phyloP scores from a whole-genome alignment of 2,329 filamentous ascomycete species.

The Xylaria sp. region DNA sequence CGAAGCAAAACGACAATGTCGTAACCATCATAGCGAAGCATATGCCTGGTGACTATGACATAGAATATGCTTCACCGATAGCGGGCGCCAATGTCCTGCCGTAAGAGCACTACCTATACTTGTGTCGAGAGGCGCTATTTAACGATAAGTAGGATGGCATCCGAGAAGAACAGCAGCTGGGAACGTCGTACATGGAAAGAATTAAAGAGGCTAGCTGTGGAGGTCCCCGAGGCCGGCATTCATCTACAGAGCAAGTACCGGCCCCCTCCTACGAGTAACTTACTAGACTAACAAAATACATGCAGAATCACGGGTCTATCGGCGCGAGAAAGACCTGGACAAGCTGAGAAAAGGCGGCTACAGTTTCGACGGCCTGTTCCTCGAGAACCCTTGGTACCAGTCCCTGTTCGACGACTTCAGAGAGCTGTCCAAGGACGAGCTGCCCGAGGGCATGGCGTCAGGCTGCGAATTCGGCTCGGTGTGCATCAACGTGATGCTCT shows the following conservation, averaged over 20 bases:
- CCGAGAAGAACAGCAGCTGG: slow-evolving; percentile 46
- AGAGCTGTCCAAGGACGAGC: slow-evolving; percentile 65
- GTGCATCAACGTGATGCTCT: slow-evolving; percentile 91
- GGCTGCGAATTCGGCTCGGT: slow-evolving; percentile 83
- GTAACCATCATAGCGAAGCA: slow-evolving; percentile 74
- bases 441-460: slow-evolving; percentile 74
- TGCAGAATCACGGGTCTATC: slow-evolving; percentile 60
- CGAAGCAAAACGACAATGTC: slow-evolving; percentile 47
- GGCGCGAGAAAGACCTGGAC: slow-evolving; percentile 71
- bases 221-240: slow-evolving; percentile 52
- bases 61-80: slow-evolving; percentile 79
- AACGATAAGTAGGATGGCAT: slow-evolving; percentile 44
- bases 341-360: slow-evolving; percentile 50
- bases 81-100: slow-evolving; percentile 51
- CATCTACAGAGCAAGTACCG: slow-evolving; percentile 47
- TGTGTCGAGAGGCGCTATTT: slow-evolving; percentile 14
- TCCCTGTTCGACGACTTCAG: slow-evolving; percentile 78
- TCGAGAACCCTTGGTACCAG: slow-evolving; percentile 78
- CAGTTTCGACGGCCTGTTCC: slow-evolving; percentile 75
- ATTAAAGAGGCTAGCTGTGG: slow-evolving; percentile 46
- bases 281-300: slow-evolving; percentile 11
- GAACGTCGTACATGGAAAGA: slow-evolving; percentile 49
- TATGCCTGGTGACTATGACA: slow-evolving; percentile 77
- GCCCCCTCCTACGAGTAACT: neutral
- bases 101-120: slow-evolving; percentile 40